Evolutionary conservation across 257 asterid genomes (phyloP).

Genomic region (Orobanche coerulescens): DNA sequence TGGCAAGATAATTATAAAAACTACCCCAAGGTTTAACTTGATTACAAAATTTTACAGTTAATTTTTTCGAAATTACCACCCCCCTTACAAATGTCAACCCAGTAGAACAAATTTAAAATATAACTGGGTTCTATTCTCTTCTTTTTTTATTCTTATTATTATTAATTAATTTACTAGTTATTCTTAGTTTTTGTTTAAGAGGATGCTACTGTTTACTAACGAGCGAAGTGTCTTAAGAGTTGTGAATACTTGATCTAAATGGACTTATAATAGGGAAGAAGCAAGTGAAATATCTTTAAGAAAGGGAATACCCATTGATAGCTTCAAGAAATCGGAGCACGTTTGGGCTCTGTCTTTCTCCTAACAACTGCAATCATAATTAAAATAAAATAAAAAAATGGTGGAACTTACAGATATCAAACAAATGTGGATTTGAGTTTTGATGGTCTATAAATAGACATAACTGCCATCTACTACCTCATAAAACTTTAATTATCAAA

Average conservation of each 20-base stretch:
- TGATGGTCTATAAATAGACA: no score
- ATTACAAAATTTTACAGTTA: background rate
- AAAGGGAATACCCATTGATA: constrained; percentile 42
- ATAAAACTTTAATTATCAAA: no score
- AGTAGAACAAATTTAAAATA: background rate
- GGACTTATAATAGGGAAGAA: no score
- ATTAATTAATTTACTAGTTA: no score
- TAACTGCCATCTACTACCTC: no score
- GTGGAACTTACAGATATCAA: background rate
- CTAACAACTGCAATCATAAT: constrained; percentile 46
- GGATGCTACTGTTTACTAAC: no score
- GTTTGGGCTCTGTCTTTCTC: constrained; percentile 65
- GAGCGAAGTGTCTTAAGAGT: no score
- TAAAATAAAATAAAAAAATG: background rate
- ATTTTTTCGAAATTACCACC: background rate
- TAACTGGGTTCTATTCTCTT: no score
- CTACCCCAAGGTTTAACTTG: background rate
- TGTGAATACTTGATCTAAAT: no score
- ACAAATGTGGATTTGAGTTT: background rate
- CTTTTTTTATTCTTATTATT: no score
- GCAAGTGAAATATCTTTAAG: background rate
- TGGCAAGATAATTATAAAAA: background rate
- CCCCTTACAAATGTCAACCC: background rate
- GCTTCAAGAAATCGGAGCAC: constrained; percentile 68
- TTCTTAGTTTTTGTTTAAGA: no score